Evolutionary conservation across 2,329 filamentous ascomycete genomes (phyloP).

Genomic region (Diaporthe batatas): DNA sequence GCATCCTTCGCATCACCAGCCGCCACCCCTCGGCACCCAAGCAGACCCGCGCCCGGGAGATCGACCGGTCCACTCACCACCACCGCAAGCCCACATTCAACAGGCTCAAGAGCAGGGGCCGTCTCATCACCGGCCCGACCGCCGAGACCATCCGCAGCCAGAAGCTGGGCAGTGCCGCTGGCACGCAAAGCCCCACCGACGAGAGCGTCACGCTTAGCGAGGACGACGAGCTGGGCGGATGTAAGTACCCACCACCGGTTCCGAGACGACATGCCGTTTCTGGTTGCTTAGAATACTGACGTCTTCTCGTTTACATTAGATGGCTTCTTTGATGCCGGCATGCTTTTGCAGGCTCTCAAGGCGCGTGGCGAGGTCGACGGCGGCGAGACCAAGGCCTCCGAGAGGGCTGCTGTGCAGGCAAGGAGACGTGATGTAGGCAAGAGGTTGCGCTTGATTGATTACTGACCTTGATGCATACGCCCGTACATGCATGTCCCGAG

Average conservation of each 20-base stretch:
- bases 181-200: constrained; percentile 72
- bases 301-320: constrained; percentile 67
- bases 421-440: constrained; percentile 78
- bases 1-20: constrained; percentile 79
- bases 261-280: not conserved
- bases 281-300: constrained; percentile 13
- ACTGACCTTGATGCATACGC: constrained; percentile 56
- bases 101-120: constrained; percentile 78
- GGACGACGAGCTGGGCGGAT: constrained; percentile 91
- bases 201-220: constrained; percentile 82
- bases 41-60: constrained; percentile 67
- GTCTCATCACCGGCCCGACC: constrained; percentile 71
- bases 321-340: constrained; percentile 97
- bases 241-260: constrained; percentile 70
- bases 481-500: not conserved
- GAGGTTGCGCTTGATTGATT: constrained; percentile 78
- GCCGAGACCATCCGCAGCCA: constrained; percentile 60
- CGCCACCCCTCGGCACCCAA: constrained; percentile 58
- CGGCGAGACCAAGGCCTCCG: constrained; percentile 66
- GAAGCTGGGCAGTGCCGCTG: constrained; percentile 47
- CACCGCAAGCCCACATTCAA: constrained; percentile 51
- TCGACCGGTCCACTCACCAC: constrained; percentile 54
- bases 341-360: constrained; percentile 90
- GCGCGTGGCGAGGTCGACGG: constrained; percentile 71
- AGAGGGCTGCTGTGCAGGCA: constrained; percentile 70